Percentiles rank a stretch among this genome's conserved stretches.
Conservation (phyloP, 2,329 filamentous ascomycete species). For the Hymenoscyphus occultus region DNA sequence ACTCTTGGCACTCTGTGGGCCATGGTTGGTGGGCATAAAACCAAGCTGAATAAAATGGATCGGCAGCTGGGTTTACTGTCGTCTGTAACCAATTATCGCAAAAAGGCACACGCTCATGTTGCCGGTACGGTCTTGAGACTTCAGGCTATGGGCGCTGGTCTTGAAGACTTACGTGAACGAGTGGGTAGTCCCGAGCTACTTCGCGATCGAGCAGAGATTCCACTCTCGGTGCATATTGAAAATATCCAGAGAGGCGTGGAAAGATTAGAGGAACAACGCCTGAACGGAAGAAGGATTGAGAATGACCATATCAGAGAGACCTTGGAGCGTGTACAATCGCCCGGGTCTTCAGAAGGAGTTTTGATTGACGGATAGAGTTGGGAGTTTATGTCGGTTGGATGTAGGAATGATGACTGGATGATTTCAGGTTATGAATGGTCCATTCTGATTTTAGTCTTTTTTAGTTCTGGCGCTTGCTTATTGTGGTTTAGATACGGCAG, state of each 20-base stretch:
- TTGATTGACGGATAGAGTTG: conserved; percentile 28
- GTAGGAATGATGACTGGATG: neutral
- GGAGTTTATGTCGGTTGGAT: neutral
- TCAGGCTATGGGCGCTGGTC: conserved; percentile 65
- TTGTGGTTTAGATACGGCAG: neutral
- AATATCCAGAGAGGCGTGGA: conserved; percentile 71
- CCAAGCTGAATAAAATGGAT: conserved; percentile 57
- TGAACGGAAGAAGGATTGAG: conserved; percentile 57
- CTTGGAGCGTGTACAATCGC: conserved; percentile 45
- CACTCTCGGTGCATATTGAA: conserved; percentile 71
- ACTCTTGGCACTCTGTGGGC: conserved; percentile 71
- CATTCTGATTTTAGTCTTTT: neutral
- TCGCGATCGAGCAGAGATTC: conserved; percentile 51
- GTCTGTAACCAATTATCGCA: conserved; percentile 64
- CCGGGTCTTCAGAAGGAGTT: conserved; percentile 29
- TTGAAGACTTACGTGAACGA: conserved; percentile 69
- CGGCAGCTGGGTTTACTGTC: conserved; percentile 61
- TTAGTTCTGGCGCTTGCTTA: neutral
- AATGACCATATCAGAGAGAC: conserved; percentile 54
- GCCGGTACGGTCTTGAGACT: conserved; percentile 67
- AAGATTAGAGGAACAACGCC: conserved; percentile 62
- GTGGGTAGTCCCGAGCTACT: conserved; percentile 65
- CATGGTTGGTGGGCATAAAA: conserved; percentile 66
- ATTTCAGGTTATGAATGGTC: neutral
- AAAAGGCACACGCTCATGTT: conserved; percentile 66